These are phyloP conservation scores for Zizania palustris DNA, from an alignment of 202 grass and related monocot species.

Conservation along the genomic window DNA sequence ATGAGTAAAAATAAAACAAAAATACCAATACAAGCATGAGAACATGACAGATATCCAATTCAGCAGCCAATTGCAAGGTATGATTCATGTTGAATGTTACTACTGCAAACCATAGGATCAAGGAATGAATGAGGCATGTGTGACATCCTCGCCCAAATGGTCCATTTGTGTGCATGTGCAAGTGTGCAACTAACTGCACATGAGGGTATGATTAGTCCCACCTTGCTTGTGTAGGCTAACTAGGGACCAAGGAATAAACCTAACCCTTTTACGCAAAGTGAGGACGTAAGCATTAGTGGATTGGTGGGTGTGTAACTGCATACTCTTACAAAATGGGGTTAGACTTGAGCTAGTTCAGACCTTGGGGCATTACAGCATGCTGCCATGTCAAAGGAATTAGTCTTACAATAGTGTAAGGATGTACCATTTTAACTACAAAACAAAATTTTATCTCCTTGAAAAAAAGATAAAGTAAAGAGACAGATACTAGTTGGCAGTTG, in stretches of 20 bases:
- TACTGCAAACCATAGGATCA: slow-evolving; percentile 15
- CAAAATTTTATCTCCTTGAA: not conserved
- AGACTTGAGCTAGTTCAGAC: not conserved
- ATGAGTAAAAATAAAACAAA: not conserved
- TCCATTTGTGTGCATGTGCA: not conserved
- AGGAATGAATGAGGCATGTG: slow-evolving; percentile 13
- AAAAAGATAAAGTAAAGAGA: slow-evolving; percentile 21
- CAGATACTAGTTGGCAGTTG: not conserved
- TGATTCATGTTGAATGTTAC: slow-evolving; percentile 1
- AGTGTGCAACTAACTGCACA: not conserved
- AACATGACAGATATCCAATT: slow-evolving; percentile 3
- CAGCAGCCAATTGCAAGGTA: not conserved
- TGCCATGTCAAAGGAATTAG: not conserved
- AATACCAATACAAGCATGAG: not conserved
- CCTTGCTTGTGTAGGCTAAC: not conserved
- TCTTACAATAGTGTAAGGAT: not conserved
- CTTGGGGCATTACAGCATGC: not conserved
- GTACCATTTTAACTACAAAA: slow-evolving; percentile 17
- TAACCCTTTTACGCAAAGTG: not conserved
- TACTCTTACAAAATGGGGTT: not conserved
- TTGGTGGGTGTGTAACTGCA: not conserved
- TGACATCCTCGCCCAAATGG: not conserved
- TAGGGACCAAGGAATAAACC: not conserved
- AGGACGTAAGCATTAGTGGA: not conserved
- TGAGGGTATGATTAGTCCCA: not conserved